phyloP scores from a whole-genome alignment of 805 yeast genomes.

The Schwanniomyces yamadae region DNA sequence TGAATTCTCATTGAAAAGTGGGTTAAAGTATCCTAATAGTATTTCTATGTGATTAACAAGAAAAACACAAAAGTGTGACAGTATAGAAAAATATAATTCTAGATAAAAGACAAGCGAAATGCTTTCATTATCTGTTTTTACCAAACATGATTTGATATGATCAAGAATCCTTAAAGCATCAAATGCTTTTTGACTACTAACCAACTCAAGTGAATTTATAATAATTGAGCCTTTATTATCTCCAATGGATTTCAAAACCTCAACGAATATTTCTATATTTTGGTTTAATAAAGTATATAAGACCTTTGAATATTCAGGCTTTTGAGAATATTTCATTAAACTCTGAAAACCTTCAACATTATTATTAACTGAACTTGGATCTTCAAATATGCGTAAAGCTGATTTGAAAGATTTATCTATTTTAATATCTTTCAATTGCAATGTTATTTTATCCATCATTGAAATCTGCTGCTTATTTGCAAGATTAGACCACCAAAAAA shows the following conservation, averaged over 20 bases:
- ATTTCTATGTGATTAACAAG: conserved; percentile 20
- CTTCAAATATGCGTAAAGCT: background rate
- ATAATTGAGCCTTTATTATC: conserved; percentile 20
- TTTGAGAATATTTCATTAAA: conserved; percentile 13
- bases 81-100: conserved; percentile 16
- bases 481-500: too few relatives aligned
- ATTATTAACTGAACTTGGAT: too few relatives aligned
- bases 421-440: background rate
- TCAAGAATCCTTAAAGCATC: too few relatives aligned
- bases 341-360: background rate
- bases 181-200: too few relatives aligned
- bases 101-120: background rate
- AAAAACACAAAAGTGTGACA: conserved; percentile 16
- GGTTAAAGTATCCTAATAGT: conserved; percentile 18
- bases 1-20: conserved; percentile 6
- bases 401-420: background rate
- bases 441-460: background rate
- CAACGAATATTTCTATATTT: conserved; percentile 16
- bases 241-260: conserved; percentile 10
- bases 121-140: background rate
- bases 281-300: conserved; percentile 17
- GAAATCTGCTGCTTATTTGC: too few relatives aligned
- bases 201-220: too few relatives aligned
- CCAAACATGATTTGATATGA: too few relatives aligned
- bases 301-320: conserved; percentile 4